Conservation (phyloP, 2,329 filamentous ascomycete genomes). For the Trichophyton rubrum region DNA sequence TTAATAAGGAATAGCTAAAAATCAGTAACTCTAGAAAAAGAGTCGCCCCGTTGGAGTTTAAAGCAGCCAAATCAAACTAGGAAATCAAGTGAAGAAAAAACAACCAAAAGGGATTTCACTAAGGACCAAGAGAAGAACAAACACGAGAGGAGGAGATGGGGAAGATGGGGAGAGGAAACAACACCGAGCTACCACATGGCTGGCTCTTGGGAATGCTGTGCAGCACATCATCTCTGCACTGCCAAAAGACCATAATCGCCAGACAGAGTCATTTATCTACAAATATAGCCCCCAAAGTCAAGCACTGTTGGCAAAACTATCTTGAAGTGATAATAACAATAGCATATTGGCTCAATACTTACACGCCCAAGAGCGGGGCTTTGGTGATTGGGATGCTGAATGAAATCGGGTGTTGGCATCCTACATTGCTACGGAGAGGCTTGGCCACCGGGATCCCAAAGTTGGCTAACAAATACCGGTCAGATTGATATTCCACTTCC, state of each 20-base stretch:
- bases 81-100: not conserved
- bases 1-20: not conserved
- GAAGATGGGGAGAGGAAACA: not conserved
- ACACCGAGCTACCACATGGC: not conserved
- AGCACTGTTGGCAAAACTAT: not conserved
- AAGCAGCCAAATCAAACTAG: not conserved
- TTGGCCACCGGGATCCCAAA: not conserved
- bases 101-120: too few species aligned
- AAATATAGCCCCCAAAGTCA: not conserved
- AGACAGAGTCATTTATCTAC: not conserved
- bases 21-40: not conserved
- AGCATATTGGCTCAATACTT: slow-evolving; percentile 9
- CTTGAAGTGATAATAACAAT: not conserved
- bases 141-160: not conserved
- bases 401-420: not conserved
- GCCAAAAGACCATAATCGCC: not conserved
- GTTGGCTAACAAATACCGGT: not conserved
- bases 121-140: too few species aligned
- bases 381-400: not conserved
- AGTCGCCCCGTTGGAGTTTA: not conserved
- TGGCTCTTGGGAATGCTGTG: not conserved
- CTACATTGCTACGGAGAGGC: not conserved
- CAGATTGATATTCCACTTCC: not conserved
- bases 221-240: not conserved
- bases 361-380: not conserved